A percentile compares a stretch with the other conserved stretches of the same genome.
Evolutionary conservation across 768 basidiomycete genomes (phyloP).

Genomic region (Trametes villosa): DNA sequence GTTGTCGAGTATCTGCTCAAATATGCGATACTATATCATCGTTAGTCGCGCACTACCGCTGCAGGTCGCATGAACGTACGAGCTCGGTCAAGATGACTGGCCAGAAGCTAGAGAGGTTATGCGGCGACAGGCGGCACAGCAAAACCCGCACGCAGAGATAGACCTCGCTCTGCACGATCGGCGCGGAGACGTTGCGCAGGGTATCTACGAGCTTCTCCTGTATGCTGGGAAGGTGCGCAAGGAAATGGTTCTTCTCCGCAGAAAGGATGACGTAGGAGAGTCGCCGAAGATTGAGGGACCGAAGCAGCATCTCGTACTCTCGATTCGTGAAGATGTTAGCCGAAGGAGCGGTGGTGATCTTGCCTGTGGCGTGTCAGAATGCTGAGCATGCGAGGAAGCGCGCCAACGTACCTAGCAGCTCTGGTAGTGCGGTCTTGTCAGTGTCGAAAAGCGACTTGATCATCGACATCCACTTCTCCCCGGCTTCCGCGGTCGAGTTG

Average conservation of each 20-base stretch:
- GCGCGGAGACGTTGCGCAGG: conserved; percentile 74
- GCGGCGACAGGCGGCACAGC: conserved; percentile 86
- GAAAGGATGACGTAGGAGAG: conserved; percentile 86
- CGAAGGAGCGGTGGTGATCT: conserved; percentile 83
- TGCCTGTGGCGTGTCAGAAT: conserved; percentile 51
- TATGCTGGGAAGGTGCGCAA: conserved; percentile 89
- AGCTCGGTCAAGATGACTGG: conserved; percentile 93
- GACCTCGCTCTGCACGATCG: conserved; percentile 91
- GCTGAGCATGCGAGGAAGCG: conserved; percentile 26
- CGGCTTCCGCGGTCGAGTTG: conserved; percentile 62
- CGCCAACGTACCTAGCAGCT: conserved; percentile 69
- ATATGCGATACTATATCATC: conserved; percentile 74
- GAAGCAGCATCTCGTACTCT: conserved; percentile 89
- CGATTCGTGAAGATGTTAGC: conserved; percentile 96
- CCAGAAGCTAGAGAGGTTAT: conserved; percentile 96
- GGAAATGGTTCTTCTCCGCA: conserved; percentile 89
- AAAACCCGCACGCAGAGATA: conserved; percentile 92
- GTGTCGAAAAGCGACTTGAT: conserved; percentile 80
- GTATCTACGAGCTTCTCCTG: conserved; percentile 97
- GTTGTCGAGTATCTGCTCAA: conserved; percentile 76
- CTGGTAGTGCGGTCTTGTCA: conserved; percentile 85
- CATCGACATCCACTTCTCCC: conserved; percentile 73
- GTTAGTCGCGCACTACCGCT: neutral
- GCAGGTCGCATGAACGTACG: conserved; percentile 41
- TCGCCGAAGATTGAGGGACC: conserved; percentile 85